phyloP scores from a whole-genome alignment of 306 rosid species.

The Cucumis hystrix region DNA sequence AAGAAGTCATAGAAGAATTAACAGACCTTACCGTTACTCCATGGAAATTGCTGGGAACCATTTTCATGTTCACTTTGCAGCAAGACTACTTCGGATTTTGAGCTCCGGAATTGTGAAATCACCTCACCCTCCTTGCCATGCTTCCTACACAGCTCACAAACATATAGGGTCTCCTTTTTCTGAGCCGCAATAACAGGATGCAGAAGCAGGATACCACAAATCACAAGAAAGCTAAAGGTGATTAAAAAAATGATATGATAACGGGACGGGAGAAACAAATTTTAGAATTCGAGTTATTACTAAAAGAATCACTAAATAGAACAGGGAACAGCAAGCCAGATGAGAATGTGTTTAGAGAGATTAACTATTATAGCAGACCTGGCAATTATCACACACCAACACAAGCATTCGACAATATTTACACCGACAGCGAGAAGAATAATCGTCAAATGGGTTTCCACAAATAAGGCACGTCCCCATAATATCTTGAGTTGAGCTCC shows the following conservation, averaged over 20 bases:
- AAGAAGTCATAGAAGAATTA: background rate
- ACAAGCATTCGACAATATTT: conserved; percentile 77
- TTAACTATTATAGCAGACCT: conserved; percentile 34
- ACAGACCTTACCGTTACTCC: conserved; percentile 68
- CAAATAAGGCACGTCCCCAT: conserved; percentile 67
- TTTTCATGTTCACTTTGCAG: conserved; percentile 19
- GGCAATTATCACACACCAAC: conserved; percentile 61
- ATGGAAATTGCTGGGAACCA: conserved; percentile 23
- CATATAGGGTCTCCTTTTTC: conserved; percentile 36
- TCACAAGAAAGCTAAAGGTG: background rate
- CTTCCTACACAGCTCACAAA: conserved; percentile 78
- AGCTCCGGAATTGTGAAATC: conserved; percentile 21
- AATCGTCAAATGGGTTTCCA: conserved; percentile 57
- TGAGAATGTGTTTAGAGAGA: background rate
- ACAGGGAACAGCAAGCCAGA: background rate
- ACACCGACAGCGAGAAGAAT: conserved; percentile 76
- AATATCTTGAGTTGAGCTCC: conserved; percentile 55
- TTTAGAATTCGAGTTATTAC: background rate
- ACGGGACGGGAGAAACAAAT: background rate
- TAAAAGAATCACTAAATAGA: background rate
- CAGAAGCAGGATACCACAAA: conserved; percentile 2
- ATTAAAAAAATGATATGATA: background rate
- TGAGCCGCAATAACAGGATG: conserved; percentile 11
- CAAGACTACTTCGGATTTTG: conserved; percentile 17
- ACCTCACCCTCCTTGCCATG: conserved; percentile 39